Base-by-base conservation (phyloP, 2,329 filamentous ascomycete species). In the Dactylellina parvicollis region DNA sequence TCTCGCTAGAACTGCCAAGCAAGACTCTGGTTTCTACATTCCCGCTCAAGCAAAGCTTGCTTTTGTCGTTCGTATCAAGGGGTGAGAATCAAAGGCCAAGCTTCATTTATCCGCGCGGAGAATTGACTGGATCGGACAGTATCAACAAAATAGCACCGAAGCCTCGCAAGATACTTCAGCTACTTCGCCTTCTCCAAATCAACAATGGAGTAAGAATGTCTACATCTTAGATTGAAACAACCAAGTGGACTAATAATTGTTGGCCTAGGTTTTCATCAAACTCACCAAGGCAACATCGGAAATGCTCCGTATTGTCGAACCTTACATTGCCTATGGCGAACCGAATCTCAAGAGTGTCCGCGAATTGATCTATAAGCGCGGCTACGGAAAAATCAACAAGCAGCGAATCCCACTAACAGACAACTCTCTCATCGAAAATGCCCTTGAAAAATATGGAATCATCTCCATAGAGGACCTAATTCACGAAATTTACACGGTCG, bases 131-230 rank as follows among this genome's bases (percentile, higher is more conserved):
- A 2, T 40, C 16, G n/a, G 10, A 49, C 76, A 90, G 94, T 96
- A 98, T 99, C 92, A 98, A 98, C 92, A 99, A 99, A 91, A 98
- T 99, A 81, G 89, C 96, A 83, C 95, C 95, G 80, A 98, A 99
- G 91, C 96, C 96, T 85, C 93, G 95, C 88, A 99, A 99, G 90
- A 98, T 96, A 82, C 89, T 99, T 80, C 95, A 99, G 86, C 92
- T 99, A 75, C 93, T 99, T 83, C 94, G 95, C 87, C 92, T 99
- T 78, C 90, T 99, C 81, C 95, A 99, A 88, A 99, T 99, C 91
- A 99, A 99, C 92, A 98, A 96, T 84, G 95, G 94, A 84, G 92
- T 73, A 61, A 38, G 69, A 24, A 12, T 24, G 4, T 24, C 16
- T 12, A 24, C 5, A 28, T 16, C 2, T 9, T 32, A 38, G 28